Base-by-base conservation (phyloP, 2,329 filamentous ascomycete species). In the Graphiopsis chlorocephala region DNA sequence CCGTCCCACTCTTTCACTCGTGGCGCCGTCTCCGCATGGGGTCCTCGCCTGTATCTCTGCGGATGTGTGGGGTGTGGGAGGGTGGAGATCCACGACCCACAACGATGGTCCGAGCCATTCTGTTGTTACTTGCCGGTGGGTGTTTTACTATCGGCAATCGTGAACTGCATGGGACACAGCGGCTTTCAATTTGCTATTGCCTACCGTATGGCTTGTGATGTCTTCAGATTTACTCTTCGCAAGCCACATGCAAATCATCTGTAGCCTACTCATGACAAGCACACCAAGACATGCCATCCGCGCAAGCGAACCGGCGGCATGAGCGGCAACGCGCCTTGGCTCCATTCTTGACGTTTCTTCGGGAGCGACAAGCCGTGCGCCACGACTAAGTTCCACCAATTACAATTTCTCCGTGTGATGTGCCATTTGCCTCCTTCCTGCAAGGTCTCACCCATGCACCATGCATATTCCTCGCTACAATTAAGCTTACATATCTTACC, bases 251-350 rank as follows among this genome's bases (percentile, higher is more conserved):
- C 17, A 17, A 57, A 23, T 33, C 28, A 35, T 57, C 31, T 57
- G 8, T 35, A 23, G n/a, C 38, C 12, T 11, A 45, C 38, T 20
- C n/a, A 8, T 12, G 25, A 58, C 33, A 58, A 42, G 50, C 50
- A 53, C 28, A 53, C 45, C 45, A 61, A 61, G 58, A 35, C 42
- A 61, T 50, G 58, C 58, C 58, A 61, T 31, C 45, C 45, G 26
- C 20, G n/a, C 57, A 60, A 60, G 38, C 57, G 38, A 47, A 5
- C 20, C 45, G 45, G n/a, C 38, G 38, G 58, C 42, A 61, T 20
- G n/a, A 20, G 42, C 42, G 58, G 42, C 58, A 61, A 35, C 11
- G 28, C 20, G 42, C 26, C 58, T 61, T 61, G 58, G 58, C 58
- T 58, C n/a, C 26, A 25, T 15, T 31, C 58, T 61, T 61, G 58